Conservation (phyloP, 208 protist genomes). For the Trichomonas tenax region DNA sequence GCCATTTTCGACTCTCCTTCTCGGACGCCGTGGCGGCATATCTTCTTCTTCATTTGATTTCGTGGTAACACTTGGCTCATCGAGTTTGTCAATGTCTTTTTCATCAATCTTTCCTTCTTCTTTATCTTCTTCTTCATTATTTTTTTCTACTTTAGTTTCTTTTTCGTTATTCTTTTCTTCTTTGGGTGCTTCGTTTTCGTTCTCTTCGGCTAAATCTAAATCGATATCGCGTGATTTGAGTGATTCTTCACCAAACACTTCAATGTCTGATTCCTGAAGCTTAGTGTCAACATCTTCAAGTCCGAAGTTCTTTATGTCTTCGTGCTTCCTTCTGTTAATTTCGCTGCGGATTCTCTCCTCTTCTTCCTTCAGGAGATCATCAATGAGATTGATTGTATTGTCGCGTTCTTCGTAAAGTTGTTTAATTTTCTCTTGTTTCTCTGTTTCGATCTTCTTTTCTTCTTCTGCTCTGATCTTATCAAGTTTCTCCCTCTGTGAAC, state of each 20-base stretch:
- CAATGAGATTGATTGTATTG: background rate
- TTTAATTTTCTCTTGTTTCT: background rate
- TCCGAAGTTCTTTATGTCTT: background rate
- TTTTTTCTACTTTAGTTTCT: background rate
- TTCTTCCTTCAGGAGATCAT: background rate
- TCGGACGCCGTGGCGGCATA: no score
- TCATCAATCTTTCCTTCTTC: background rate
- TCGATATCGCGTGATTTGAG: background rate
- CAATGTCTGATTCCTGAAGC: background rate
- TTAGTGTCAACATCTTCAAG: background rate
- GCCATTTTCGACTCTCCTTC: background rate
- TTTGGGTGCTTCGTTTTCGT: background rate
- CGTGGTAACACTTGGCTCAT: no score
- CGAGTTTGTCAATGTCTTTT: background rate
- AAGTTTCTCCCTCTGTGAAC: background rate
- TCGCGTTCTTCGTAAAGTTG: background rate
- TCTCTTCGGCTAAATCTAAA: background rate
- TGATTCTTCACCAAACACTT: background rate
- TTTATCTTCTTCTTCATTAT: background rate
- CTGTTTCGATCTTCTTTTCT: background rate
- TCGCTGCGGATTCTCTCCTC: background rate
- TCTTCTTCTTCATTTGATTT: no score
- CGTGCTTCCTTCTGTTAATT: background rate
- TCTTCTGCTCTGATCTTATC: background rate
- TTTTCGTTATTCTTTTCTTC: background rate